Evolutionary conservation across 345 rosid species (phyloP), one percentile per base, ranked within the genome.

Genomic region (Rhodomyrtus tomentosa): DNA sequence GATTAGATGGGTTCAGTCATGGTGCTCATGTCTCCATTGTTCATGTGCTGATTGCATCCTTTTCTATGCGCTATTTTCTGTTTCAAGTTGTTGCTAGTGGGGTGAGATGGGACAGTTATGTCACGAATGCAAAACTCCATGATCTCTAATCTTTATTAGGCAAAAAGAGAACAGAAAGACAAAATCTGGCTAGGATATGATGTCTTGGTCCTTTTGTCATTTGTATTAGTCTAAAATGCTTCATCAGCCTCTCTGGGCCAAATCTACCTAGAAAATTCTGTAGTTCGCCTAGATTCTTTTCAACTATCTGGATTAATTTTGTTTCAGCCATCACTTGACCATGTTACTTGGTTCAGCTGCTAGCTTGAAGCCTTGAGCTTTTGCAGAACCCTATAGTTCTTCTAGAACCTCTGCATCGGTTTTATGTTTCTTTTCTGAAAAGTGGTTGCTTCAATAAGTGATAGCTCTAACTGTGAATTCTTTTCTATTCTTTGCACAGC

Each of bases 401-500:
- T 32, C 21, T 32, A 32, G 45, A 68, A 18, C 76, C 45, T 32
- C 40, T 68, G 76, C 76, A 16, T 42, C 12, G 22, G 24, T 68
- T 68, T 29, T 68, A 32, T 32, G 76, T 32, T 36, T 68, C 24
- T 68, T 68, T 32, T 18, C 24, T 59, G 9, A 68, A 68, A 68
- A 32, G 13, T 68, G 45, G 76, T 36, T 36, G 42, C 24, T 68
- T 54, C 56, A 21, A 36, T 50, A 81, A 81, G 24, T 25, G 22
- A 21, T 50, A 27, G 22, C 54, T 38, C 55, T 50, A 74, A 20
- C 27, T 52, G 38, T 74, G 45, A 12, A 36, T 8, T n/a, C 40
- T 16, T 50, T 53, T 73, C 74, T 45, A 82, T 48, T 79, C 87
- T 48, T 85, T 54, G 21, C 85, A 86, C 93, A 95, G 98, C 92